Evolutionary conservation across 805 yeast species (phyloP), one percentile per base, ranked within the genome.

Genomic region (Yamadazyma ubonensis): DNA sequence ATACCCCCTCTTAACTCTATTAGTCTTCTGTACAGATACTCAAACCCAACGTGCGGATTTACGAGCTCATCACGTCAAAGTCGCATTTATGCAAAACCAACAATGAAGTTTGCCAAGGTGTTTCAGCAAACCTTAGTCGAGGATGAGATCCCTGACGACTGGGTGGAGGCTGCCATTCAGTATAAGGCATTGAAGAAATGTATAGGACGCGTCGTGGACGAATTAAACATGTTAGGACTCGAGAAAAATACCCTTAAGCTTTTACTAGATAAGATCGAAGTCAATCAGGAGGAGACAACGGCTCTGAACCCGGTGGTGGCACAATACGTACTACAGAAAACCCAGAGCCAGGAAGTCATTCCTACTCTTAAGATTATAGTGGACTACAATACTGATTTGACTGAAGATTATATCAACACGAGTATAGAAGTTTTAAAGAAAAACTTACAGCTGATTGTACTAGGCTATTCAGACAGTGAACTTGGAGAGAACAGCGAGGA

Each of bases 41-140:
- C 26, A 10, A 23, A 10, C 26, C 26, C 7, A 30, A 27, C 33
- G 33, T 20, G 21, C 16, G 33, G n/a, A 30, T 30, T 30, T 27
- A 27, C 30, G 30, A 27, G 30, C 35, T 32, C 35, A 32, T 32
- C 35, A 27, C 30, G 30, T 27, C 30, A 27, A 27, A 27, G 16
- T 27, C 30, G 30, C 30, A 27, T 23, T 23, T 23, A 23, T 15
- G 30, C 17, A 17, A 27, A 27, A 27, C 22, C 14, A 4, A 14
- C 36, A 18, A 85, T 85, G 91, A 85, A 84, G 70, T 84, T 85
- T 55, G 90, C 87, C 4, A 85, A 84, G 55, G 73, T 76, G 5
- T 75, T 81, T 41, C 83, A 84, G 53, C 78, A 81, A 50, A 74
- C 79, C 2, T 67, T 85, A 17, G 67, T 66, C 26, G 81, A 75